Base-by-base conservation (phyloP, 2,329 filamentous ascomycete genomes). In the Paramyrothecium roridum region DNA sequence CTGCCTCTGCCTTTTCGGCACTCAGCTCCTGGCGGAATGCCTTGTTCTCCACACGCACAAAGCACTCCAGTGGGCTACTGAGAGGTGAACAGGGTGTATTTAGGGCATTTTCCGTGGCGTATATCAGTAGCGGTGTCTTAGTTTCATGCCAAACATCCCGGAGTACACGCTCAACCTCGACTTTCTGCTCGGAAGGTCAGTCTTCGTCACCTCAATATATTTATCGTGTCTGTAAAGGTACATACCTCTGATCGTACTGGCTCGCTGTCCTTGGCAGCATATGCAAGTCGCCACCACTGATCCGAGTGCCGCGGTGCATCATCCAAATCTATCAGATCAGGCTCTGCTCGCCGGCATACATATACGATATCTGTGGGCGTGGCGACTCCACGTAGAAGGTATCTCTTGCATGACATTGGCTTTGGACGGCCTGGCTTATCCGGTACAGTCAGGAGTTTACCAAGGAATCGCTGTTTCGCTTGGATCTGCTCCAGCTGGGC, bases 281-380 rank as follows among this genome's bases (percentile, higher is more conserved):
- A 81, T 37, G 75, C 70, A 48, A 84, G 68, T 59, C 76, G 76
- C 82, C 82, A 85, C 82, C 82, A 85, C 62, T 83, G 81, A 52
- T 83, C 80, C 17, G 58, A 59, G 3, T 64, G 56, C 21, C 62
- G 59, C 3, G 69, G 52, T 3, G 59, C 56, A 33, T 70, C 73
- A 1, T 68, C 72, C n/a, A 78, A 50, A 17, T 80, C 75, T 51
- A 77, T 75, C 33, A 78, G 62, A 52, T 77, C 70, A 4, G 67
- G 65, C 53, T 75, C 73, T 17, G 70, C 63, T 40, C 76, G 71
- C 55, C 72, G 73, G 60, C 81, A 82, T 34, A 84, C 69, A 59
- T 82, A 85, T 11, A 79, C 72, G 1, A 80, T 67, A 51, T 79
- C 75, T 13, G 70, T 67, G 0, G 72, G 72, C 13, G 77, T 77